A percentile compares a stretch with the other conserved stretches of the same genome.
phyloP scores from a whole-genome alignment of 2,329 filamentous ascomycete species.

The Pseudopyrenochaeta lycopersici region DNA sequence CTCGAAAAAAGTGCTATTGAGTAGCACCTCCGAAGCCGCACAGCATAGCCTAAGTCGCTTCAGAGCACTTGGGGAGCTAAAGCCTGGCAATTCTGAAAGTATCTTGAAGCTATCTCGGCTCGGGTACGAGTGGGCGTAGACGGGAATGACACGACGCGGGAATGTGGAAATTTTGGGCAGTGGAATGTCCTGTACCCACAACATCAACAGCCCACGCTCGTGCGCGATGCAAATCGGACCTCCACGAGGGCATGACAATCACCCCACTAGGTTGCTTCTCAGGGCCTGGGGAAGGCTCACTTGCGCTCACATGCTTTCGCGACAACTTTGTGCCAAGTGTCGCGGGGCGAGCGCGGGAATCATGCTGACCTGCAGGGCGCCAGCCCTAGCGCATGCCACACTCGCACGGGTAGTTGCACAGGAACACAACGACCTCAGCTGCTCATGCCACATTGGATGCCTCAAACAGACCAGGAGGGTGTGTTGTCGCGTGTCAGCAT shows the following conservation, averaged over 20 bases:
- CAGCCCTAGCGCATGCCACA: slow-evolving; percentile 20
- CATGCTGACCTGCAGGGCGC: slow-evolving; percentile 28
- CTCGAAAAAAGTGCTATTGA: too few species aligned
- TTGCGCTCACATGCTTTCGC: slow-evolving; percentile 32
- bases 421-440: slow-evolving; percentile 18
- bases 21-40: too few species aligned
- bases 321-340: slow-evolving; percentile 27
- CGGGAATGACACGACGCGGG: slow-evolving; percentile 1
- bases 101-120: too few species aligned
- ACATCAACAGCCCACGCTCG: slow-evolving; percentile 29
- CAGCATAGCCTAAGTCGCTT: too few species aligned
- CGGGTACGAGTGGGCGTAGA: background rate
- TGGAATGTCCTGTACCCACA: slow-evolving; percentile 4
- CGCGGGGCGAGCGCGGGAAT: slow-evolving; percentile 28
- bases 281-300: slow-evolving; percentile 5
- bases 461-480: background rate
- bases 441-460: slow-evolving; percentile 11
- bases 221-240: slow-evolving; percentile 11
- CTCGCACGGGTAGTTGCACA: slow-evolving; percentile 17
- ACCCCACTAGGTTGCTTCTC: slow-evolving; percentile 29
- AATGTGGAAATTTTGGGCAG: slow-evolving; percentile 13
- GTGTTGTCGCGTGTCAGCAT: slow-evolving; percentile 14
- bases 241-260: slow-evolving; percentile 24
- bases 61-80: too few species aligned
- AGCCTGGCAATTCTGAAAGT: too few species aligned